These are phyloP conservation scores for Verbena officinalis DNA, from an alignment of 257 asterid genomes.

Conservation along the genomic window DNA sequence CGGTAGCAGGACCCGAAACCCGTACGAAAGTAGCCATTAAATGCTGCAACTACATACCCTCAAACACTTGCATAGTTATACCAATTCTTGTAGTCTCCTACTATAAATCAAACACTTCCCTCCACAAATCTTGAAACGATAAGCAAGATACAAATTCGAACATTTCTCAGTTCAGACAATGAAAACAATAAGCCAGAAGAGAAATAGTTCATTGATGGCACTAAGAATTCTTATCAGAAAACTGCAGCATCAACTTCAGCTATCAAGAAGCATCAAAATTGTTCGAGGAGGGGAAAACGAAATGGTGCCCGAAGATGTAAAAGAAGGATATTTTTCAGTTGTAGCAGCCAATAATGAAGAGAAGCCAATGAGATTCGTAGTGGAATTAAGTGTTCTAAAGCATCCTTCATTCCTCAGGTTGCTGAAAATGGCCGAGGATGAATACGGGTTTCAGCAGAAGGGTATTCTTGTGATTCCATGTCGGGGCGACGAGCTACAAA, in stretches of 20 bases:
- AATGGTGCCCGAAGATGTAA: constrained; percentile 23
- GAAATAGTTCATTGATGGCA: background rate
- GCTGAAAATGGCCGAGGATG: constrained; percentile 27
- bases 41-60: constrained; percentile 2
- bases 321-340: constrained; percentile 32
- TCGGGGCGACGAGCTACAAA: constrained; percentile 14
- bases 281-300: too few species aligned
- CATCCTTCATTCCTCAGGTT: constrained; percentile 26
- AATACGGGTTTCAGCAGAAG: constrained; percentile 23
- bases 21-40: background rate
- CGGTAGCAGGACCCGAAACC: constrained; percentile 16
- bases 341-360: constrained; percentile 8
- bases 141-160: too few species aligned
- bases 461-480: constrained; percentile 20
- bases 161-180: background rate
- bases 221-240: background rate
- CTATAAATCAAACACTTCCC: constrained; percentile 9
- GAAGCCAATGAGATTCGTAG: constrained; percentile 24
- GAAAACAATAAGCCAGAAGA: background rate
- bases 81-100: background rate
- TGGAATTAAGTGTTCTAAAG: constrained; percentile 16
- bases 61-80: background rate
- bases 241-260: background rate
- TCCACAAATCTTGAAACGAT: background rate
- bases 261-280: background rate